Evolutionary conservation across 129 eudicot genomes (phyloP).

Genomic region (Rutidosis leptorrhynchoides): DNA sequence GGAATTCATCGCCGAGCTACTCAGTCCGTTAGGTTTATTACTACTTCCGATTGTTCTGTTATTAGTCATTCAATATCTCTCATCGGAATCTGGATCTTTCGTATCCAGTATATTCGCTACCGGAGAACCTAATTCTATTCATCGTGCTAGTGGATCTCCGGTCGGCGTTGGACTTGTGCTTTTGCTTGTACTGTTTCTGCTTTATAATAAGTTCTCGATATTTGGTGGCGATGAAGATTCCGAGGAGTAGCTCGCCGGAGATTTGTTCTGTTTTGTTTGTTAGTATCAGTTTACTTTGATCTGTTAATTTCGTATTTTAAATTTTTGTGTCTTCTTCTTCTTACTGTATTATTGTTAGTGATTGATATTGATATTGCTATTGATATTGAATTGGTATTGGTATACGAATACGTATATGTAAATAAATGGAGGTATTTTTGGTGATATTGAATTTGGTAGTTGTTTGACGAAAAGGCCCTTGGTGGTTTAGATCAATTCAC

Average conservation of each 20-base stretch:
- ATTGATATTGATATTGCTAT: background rate
- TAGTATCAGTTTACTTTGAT: constrained; percentile 6
- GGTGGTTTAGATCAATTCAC: background rate
- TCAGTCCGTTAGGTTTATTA: constrained; percentile 73
- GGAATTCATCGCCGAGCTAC: constrained; percentile 64
- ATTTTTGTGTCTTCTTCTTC: background rate
- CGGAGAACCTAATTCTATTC: constrained; percentile 82
- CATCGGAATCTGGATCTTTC: constrained; percentile 76
- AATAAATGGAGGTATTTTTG: no score
- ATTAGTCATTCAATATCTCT: constrained; percentile 66
- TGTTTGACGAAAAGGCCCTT: constrained; percentile 18
- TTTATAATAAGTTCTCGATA: constrained; percentile 62
- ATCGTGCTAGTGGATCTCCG: constrained; percentile 88
- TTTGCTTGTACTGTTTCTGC: constrained; percentile 61
- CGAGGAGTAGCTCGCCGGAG: constrained; percentile 40
- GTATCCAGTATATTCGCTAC: constrained; percentile 54
- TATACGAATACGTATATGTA: no score
- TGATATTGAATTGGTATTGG: background rate
- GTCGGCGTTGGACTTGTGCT: constrained; percentile 81
- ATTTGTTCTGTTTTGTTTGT: background rate
- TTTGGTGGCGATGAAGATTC: constrained; percentile 85
- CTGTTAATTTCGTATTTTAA: constrained; percentile 7
- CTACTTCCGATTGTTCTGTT: constrained; percentile 80
- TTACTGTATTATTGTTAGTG: background rate
- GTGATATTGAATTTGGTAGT: background rate